Conservation (phyloP, 148 eudicot genomes). For the Vaccinium myrtillus region DNA sequence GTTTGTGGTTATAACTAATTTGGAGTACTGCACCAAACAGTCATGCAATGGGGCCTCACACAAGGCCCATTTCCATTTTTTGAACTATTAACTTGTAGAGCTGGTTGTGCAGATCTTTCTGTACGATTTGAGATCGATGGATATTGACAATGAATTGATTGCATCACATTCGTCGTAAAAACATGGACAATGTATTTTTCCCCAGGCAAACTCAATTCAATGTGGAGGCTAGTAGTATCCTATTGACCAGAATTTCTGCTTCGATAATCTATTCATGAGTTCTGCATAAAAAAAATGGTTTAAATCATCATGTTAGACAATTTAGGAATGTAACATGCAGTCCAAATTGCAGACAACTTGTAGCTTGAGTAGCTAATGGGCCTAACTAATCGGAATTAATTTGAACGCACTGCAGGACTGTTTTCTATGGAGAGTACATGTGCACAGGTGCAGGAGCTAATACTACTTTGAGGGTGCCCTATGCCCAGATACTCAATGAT, state of each 20-base stretch:
- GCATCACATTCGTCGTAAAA: no score
- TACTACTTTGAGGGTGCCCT: slow-evolving; percentile 51
- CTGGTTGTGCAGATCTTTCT: background rate
- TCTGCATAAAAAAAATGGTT: background rate
- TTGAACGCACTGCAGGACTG: slow-evolving; percentile 40
- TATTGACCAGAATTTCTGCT: background rate
- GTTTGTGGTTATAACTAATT: background rate
- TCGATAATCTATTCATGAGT: background rate
- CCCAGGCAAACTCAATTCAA: no score
- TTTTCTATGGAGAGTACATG: slow-evolving; percentile 88
- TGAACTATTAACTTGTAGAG: background rate
- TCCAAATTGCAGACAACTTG: background rate
- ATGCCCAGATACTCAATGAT: slow-evolving; percentile 68
- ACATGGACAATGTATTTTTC: no score
- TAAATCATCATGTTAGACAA: no score
- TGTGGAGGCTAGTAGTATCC: no score
- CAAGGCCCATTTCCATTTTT: background rate
- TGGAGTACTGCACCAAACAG: background rate
- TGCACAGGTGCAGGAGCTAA: slow-evolving; percentile 74
- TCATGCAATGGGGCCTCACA: background rate
- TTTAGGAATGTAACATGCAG: no score
- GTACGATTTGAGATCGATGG: background rate
- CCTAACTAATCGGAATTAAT: background rate
- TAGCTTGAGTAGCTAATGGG: background rate
- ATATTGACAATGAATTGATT: no score